Evolutionary conservation across 345 rosid genomes (phyloP), one percentile per base, ranked within the genome.

Genomic region (Eucalyptus curtisii): DNA sequence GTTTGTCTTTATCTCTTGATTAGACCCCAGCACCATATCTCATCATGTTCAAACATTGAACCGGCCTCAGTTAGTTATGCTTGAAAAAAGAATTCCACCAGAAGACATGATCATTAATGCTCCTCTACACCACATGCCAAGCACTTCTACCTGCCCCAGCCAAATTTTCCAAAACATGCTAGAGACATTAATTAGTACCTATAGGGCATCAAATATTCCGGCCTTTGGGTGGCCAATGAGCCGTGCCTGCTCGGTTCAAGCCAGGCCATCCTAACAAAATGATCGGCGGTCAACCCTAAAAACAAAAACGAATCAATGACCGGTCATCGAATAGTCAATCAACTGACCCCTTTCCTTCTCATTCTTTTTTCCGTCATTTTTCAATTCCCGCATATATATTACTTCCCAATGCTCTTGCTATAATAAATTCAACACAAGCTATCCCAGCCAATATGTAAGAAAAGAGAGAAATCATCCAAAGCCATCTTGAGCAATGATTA

Each of bases 201-300:
- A 19, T 52, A 52, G 25, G 24, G 25, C 24, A 52, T 52, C 24
- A 52, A 52, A 19, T 52, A 19, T 52, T 52, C 24, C 10, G 4
- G 24, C 1, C 13, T 37, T 10, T 3, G 27, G 45, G 27, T 37
- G 81, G 27, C 81, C 8, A 5, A 71, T 10, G 27, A 19, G 27
- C 25, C 4, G 0, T 71, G 2, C 45, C 25, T 3, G 14, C 27
- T 37, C 3, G 27, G 27, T 37, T 71, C 81, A 37, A 10, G 7
- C 81, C 40, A 3, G 0, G 14, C 45, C 25, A 20, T 71, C 4
- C 25, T 7, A 19, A 42, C 13, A 71, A 71, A 71, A 71, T 19
- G 14, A 37, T 71, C 45, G 0, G 0, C 81, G 4, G 24, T 2
- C 13, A 9, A 3, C 25, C 37, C 7, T 13, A 10, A 33, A 71